Evolutionary conservation across 139 green algal species (phyloP).

Genomic region (Tetraselmis chui): DNA sequence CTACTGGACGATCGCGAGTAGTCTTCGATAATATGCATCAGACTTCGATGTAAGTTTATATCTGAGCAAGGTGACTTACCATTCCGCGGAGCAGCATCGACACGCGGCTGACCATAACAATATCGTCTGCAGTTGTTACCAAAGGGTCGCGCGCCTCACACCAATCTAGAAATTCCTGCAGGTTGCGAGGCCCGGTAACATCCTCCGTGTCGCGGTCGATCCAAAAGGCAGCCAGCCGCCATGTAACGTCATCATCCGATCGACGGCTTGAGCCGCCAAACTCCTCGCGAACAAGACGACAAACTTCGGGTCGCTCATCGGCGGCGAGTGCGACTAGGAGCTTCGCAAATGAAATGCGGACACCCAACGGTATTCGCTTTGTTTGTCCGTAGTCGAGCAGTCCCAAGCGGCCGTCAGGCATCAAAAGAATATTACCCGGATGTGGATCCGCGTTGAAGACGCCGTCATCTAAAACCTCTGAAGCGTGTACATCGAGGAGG

Average conservation of each 20-base stretch:
- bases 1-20: too few relatives aligned
- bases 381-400: conserved; percentile 34
- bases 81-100: neutral
- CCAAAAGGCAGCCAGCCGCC: conserved; percentile 1
- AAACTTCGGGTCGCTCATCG: neutral
- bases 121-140: neutral
- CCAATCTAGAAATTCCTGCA: conserved; percentile 6
- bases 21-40: too few relatives aligned
- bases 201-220: conserved; percentile 3
- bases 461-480: conserved; percentile 22
- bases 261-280: conserved; percentile 3
- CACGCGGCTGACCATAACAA: conserved; percentile 1
- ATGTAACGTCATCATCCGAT: conserved; percentile 7
- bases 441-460: conserved; percentile 20
- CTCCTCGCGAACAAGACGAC: neutral
- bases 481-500: conserved; percentile 20
- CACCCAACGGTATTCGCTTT: conserved; percentile 3
- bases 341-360: neutral
- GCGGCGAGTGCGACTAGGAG: neutral
- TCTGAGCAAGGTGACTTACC: too few relatives aligned
- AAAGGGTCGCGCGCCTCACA: neutral
- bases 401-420: conserved; percentile 28
- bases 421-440: conserved; percentile 30
- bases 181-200: neutral
- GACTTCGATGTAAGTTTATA: too few relatives aligned